Evolutionary conservation across 2,329 filamentous ascomycete species (phyloP), one percentile per base, ranked within the genome.

Genomic region (Colletotrichum kahawae): DNA sequence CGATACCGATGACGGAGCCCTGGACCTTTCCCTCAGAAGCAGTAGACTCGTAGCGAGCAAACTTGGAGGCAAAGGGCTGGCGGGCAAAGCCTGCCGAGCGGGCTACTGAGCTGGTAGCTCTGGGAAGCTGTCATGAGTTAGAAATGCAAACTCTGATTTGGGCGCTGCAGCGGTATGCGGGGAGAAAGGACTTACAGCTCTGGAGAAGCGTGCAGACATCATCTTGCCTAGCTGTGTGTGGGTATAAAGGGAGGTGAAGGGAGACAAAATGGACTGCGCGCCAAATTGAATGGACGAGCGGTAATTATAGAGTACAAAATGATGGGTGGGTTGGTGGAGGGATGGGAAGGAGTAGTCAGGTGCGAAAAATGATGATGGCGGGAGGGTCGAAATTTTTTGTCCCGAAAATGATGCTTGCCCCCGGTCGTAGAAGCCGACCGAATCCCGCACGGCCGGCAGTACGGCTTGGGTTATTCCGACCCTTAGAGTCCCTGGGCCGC

Each of bases 1-100:
- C 96, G 85, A 98, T 98, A 93, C 97, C 97, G 83, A 98, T 98
- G 86, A 98, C 96, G 83, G 95, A 89, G 84, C 97, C 97, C 89
- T 96, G 95, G 77, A 98, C 95, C 92, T 98, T 98, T 82, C 91
- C 92, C 79, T 94, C 93, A 51, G 80, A 80, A 66, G 84, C 81
- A 80, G 94, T 93, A 54, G 93, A 94, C 86, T 94, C 93, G 88
- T 94, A 95, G 82, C 94, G 91, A 83, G 93, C 92, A 84, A 96
- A 95, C 82, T 92, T 92, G 78, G 94, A 92, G 79, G 90, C 90
- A 81, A 95, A 86, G 79, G 95, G 92, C 81, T 93, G 91, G 87
- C 93, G 93, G 84, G 92, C 87, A 83, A 91, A 87, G 76, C 91
- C 88, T 81, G 92, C 90, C 82, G 92, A 90, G 86, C 93, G 93